Evolutionary conservation across 2,329 filamentous ascomycete species (phyloP).

Genomic region (Bimuria novae-zelandiae): DNA sequence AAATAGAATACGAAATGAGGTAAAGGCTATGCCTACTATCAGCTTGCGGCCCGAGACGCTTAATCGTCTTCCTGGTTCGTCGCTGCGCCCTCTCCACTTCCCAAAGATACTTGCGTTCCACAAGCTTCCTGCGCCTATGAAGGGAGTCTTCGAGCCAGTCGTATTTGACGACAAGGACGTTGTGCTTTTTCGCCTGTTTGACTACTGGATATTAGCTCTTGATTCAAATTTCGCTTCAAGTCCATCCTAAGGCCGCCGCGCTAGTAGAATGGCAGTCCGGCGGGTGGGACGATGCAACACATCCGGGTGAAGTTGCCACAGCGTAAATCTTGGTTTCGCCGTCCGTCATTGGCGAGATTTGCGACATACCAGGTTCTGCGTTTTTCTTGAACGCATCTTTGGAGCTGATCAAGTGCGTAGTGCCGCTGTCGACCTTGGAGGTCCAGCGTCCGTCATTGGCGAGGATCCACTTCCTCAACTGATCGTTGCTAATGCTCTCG

Average conservation of each 20-base stretch:
- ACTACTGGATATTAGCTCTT: constrained; percentile 16
- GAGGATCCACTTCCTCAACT: constrained; percentile 69
- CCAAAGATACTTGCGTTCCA: constrained; percentile 45
- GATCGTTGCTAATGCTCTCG: constrained; percentile 41
- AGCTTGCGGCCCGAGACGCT: constrained; percentile 26
- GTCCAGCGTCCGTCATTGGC: constrained; percentile 65
- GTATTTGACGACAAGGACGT: constrained; percentile 45
- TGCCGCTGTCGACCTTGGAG: constrained; percentile 54
- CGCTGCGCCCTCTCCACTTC: constrained; percentile 29
- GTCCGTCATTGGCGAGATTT: neutral
- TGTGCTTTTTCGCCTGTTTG: constrained; percentile 22
- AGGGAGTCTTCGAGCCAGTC: constrained; percentile 58
- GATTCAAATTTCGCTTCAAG: too few species aligned
- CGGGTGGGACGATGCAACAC: too few species aligned
- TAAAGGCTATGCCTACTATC: constrained; percentile 28
- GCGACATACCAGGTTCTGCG: constrained; percentile 45
- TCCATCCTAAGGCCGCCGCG: too few species aligned
- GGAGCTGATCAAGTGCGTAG: constrained; percentile 76
- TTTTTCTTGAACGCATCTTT: constrained; percentile 63
- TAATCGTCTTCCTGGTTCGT: constrained; percentile 38
- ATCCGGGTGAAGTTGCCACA: too few species aligned
- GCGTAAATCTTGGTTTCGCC: neutral
- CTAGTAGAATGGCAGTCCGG: too few species aligned
- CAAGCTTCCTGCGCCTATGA: constrained; percentile 32
- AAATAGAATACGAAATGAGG: neutral